Evolutionary conservation across 1,284 basidiomycete species (phyloP).

Genomic region (Thelephora terrestris): DNA sequence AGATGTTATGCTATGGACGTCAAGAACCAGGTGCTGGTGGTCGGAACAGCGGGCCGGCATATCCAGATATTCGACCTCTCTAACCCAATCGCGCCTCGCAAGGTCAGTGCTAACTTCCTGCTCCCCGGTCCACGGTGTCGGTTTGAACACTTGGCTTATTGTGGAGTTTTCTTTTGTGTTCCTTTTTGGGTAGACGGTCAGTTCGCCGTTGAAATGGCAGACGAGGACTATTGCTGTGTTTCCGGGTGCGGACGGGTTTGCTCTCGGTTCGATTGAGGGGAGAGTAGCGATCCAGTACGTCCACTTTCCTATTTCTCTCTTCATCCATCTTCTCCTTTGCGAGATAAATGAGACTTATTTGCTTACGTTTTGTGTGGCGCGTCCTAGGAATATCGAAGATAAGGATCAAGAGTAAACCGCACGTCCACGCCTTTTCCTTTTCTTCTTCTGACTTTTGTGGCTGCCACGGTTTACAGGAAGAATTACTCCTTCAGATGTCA

Average conservation of each 20-base stretch:
- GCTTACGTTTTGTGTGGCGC: neutral
- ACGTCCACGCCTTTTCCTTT: neutral
- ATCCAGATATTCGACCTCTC: conserved; percentile 84
- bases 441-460: neutral
- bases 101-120: conserved; percentile 33
- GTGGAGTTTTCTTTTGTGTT: no score
- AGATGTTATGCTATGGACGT: conserved; percentile 86
- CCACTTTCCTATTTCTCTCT: neutral
- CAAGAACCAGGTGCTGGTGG: conserved; percentile 77
- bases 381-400: conserved; percentile 68
- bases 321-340: neutral
- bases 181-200: conserved; percentile 46
- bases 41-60: conserved; percentile 87
- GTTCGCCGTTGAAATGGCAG: conserved; percentile 89
- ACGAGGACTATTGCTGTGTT: conserved; percentile 87
- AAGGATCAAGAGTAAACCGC: conserved; percentile 37
- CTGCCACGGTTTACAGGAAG: conserved; percentile 31
- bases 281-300: conserved; percentile 91
- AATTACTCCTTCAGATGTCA: conserved; percentile 98
- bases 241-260: conserved; percentile 73
- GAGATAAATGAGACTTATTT: conserved; percentile 5
- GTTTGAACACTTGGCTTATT: neutral
- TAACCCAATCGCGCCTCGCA: conserved; percentile 68
- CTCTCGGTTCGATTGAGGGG: conserved; percentile 94
- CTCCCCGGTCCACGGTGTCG: no score